Base-by-base conservation (phyloP, 1,139 yeast genomes). In the Chernovozyma aurita region DNA sequence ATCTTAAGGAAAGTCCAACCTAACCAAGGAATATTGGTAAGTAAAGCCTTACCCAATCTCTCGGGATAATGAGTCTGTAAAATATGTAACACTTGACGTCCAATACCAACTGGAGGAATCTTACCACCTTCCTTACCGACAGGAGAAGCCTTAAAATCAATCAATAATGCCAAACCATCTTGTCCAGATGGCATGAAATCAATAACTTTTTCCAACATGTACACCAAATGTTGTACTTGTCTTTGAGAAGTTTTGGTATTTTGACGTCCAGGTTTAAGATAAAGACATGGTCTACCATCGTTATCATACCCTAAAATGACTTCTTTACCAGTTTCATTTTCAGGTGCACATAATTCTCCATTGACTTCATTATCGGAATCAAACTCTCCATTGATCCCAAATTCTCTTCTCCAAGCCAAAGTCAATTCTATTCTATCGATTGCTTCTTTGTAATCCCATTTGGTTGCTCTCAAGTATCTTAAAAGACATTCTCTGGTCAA, bases 61-160 rank as follows among this genome's bases (percentile, higher is more conserved):
- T 70, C 75, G 4, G 75, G 75, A 46, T 68, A 70, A 49, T 69
- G 76, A 13, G 73, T 62, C 50, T 76, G 94, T 46, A 84, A 65
- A 46, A 83, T 82, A 52, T 80, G 80, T 45, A 84, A 63, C 14
- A 83, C 87, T 49, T 82, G 84, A 57, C 83, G 78, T 18, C 88
- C 87, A 16, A 76, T 82, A 28, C 84, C 75, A 26, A 92, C 70
- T 1, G 96, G 88, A 3, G 98, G 98, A 34, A 87, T 75, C 57
- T 85, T 87, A 32, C 75, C 52, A 61, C 80, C 57, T 60, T 73
- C 62, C 55, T 78, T 62, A 40, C 83, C 65, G 13, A 63, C 68
- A 7, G 74, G 73, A 24, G 62, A 61, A 1, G 72, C 63, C 46
- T 70, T 68, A 48, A 70, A 70, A 47, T 70, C 76, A 31, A 70